phyloP scores from a whole-genome alignment of 129 eudicot species.

The Sambucus nigra region DNA sequence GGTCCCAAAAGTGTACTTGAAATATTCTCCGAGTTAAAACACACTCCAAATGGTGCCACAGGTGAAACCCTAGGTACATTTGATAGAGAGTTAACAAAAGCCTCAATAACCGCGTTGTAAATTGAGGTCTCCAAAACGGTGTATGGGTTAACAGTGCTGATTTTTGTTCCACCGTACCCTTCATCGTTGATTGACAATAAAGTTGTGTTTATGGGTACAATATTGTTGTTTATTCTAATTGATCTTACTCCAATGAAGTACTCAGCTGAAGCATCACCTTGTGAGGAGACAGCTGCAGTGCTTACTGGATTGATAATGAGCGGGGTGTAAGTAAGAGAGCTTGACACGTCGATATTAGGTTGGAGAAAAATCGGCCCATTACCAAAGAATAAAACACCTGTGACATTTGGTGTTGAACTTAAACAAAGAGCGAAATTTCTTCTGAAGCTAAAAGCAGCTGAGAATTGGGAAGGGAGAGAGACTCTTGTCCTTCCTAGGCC shows the following conservation, averaged over 20 bases:
- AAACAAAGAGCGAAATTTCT: conserved; percentile 36
- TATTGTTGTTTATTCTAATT: conserved; percentile 7
- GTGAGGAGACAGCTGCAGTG: not conserved
- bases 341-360: conserved; percentile 23
- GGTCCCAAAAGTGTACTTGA: conserved; percentile 18
- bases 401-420: conserved; percentile 16
- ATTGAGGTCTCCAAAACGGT: conserved; percentile 32
- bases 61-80: conserved; percentile 22
- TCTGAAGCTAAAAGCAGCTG: conserved; percentile 30
- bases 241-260: conserved; percentile 24
- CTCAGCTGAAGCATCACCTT: conserved; percentile 7
- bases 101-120: conserved; percentile 16
- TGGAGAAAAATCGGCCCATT: conserved; percentile 25
- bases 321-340: conserved; percentile 27
- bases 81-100: conserved; percentile 15
- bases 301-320: conserved; percentile 14
- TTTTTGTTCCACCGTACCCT: conserved; percentile 42
- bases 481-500: conserved; percentile 36
- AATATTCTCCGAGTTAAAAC: conserved; percentile 17
- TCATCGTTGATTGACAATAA: conserved; percentile 5
- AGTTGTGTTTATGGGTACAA: not conserved
- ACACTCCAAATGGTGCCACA: conserved; percentile 21
- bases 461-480: conserved; percentile 30
- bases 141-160: conserved; percentile 38
- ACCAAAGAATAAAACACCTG: conserved; percentile 35